Base-by-base conservation (phyloP, 371 early-diverging fungal genomes). In the Encephalitozoon hellem region DNA sequence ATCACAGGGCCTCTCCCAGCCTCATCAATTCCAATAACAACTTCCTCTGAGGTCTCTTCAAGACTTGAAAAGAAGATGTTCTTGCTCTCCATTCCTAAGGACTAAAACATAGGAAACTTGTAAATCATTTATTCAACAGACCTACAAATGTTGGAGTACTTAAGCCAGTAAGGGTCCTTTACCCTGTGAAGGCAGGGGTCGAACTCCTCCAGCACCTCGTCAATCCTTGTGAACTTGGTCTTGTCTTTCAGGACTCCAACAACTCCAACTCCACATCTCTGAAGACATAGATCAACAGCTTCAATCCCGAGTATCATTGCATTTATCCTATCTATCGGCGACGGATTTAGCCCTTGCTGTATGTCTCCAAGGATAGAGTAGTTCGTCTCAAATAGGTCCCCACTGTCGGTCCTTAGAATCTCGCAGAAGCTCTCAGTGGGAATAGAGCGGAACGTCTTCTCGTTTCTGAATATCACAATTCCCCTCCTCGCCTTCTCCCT, bases 1-100 rank as follows among this genome's bases (percentile, higher is more conserved):
- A 97, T 87, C 3, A 96, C 95, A 3, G 99, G 97, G 0, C 99
- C 99, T 47, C 97, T 85, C 12, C 99, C 99, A 11, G 97, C 99
- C 79, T 99, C 97, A 83, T 99, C 97, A 0, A 99, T 92, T 12
- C 99, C 97, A 43, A 96, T 67, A 30, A 77, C 70, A 34, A 82
- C 68, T 23, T 28, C 23, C 23, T 77, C 43, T 12, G 69, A 34
- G 15, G 52, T 32, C 9, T 65, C 0, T 34, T 30, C 45, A 65
- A 77, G 32, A 34, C 53, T 43, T 6, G 67, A 65, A 42, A 55
- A 53, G 38, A 55, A 38, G 11, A 71, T 18, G n/a, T 55, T 71
- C 47, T 66, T 47, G 39, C 23, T 21, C 18, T 47, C 49, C 49
- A 47, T 47, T 21, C 21, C 6, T 5, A 21, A 59, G 15, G 12